Conservation (phyloP, 2,329 filamentous ascomycete genomes). For the Hypoxylon sp. region DNA sequence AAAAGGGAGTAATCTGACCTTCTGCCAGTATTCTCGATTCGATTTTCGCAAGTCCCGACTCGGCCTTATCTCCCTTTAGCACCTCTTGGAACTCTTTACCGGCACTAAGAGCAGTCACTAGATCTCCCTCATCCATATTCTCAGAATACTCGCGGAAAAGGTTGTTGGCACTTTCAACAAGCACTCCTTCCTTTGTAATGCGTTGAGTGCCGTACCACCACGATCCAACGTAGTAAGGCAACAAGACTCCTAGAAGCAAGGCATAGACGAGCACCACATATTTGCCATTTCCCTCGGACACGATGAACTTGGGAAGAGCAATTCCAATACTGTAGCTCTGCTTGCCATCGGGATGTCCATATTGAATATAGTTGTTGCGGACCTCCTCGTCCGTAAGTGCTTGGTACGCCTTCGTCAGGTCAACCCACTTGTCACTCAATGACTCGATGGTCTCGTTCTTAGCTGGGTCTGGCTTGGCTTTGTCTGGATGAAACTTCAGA, state of each 20-base stretch:
- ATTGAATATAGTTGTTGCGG: conserved; percentile 96
- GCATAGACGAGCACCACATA: conserved; percentile 94
- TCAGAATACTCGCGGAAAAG: conserved; percentile 95
- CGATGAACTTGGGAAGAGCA: conserved; percentile 91
- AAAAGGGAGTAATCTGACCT: conserved; percentile 66
- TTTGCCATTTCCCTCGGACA: conserved; percentile 94
- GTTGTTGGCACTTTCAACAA: conserved; percentile 93
- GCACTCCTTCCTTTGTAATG: conserved; percentile 91
- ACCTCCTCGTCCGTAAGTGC: conserved; percentile 97
- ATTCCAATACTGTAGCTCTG: conserved; percentile 99
- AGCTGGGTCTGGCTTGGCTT: conserved; percentile 82
- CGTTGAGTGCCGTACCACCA: conserved; percentile 99
- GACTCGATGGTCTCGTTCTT: conserved; percentile 91
- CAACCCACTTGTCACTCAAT: conserved; percentile 91
- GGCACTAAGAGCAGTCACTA: conserved; percentile 84
- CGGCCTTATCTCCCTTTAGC: conserved; percentile 82
- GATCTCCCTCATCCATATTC: conserved; percentile 82
- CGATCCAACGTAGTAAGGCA: conserved; percentile 93
- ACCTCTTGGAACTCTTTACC: conserved; percentile 87
- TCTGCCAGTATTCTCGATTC: conserved; percentile 83
- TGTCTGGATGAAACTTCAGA: conserved; percentile 92
- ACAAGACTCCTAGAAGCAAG: conserved; percentile 85
- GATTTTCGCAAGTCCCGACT: conserved; percentile 84
- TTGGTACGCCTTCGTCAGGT: conserved; percentile 98
- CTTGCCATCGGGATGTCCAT: conserved; percentile 96